Percentiles rank a stretch among this genome's conserved stretches.
These are phyloP conservation scores for Boletus semigastroideus DNA, from an alignment of 1,284 basidiomycete species.

Conservation along the genomic window DNA sequence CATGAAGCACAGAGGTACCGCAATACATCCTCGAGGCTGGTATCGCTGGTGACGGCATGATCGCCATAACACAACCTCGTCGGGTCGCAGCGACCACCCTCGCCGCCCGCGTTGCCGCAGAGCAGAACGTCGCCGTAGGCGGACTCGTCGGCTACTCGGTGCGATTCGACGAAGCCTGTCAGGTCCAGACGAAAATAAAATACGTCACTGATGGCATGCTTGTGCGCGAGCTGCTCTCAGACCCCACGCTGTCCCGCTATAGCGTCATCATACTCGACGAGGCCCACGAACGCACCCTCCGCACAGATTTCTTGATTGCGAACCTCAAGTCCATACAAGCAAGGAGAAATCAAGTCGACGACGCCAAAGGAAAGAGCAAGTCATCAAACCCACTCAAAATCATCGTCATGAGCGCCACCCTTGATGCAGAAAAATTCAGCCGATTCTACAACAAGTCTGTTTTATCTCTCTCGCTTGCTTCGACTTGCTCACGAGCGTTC, in stretches of 20 bases:
- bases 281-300: slow-evolving; percentile 93
- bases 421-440: slow-evolving; percentile 94
- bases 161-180: slow-evolving; percentile 87
- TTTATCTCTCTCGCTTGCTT: neutral
- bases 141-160: slow-evolving; percentile 90
- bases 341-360: slow-evolving; percentile 52
- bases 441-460: slow-evolving; percentile 81
- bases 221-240: slow-evolving; percentile 83
- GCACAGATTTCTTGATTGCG: slow-evolving; percentile 93
- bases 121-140: slow-evolving; percentile 74
- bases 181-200: slow-evolving; percentile 78
- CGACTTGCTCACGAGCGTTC: slow-evolving; percentile 36
- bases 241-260: slow-evolving; percentile 79
- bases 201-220: slow-evolving; percentile 98
- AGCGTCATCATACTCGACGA: slow-evolving; percentile 94
- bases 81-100: slow-evolving; percentile 93
- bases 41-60: slow-evolving; percentile 60
- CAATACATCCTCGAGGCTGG: slow-evolving; percentile 84
- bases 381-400: slow-evolving; percentile 73
- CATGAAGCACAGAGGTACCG: slow-evolving; percentile 70
- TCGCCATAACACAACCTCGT: slow-evolving; percentile 91
- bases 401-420: slow-evolving; percentile 95
- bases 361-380: slow-evolving; percentile 44
- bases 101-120: slow-evolving; percentile 84
- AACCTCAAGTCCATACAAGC: slow-evolving; percentile 86